Conservation (phyloP, 108 stramenopile species). For the Bacterosira constricta region DNA sequence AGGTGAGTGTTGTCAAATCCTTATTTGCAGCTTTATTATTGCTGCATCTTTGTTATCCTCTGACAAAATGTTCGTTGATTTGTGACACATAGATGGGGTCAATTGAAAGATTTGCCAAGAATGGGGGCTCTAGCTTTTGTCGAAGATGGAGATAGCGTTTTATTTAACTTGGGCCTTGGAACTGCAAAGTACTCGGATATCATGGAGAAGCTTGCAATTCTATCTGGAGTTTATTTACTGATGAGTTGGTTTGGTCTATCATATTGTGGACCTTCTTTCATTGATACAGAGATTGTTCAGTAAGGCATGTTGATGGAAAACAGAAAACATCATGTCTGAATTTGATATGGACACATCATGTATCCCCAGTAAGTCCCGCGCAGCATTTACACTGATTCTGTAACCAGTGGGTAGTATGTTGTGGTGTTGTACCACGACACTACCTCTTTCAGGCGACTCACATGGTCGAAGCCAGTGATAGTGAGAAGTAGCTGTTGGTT, state of each 20-base stretch:
- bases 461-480: too few species aligned
- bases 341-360: not conserved
- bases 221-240: slow-evolving; percentile 53
- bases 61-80: not conserved
- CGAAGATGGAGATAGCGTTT: slow-evolving; percentile 80
- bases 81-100: slow-evolving; percentile 23
- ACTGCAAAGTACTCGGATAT: slow-evolving; percentile 49
- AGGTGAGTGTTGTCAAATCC: slow-evolving; percentile 11
- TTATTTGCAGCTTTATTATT: not conserved
- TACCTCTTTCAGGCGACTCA: too few species aligned
- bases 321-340: not conserved
- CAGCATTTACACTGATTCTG: too few species aligned
- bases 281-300: slow-evolving; percentile 5
- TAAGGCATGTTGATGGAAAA: not conserved
- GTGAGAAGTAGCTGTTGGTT: too few species aligned
- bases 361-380: too few species aligned
- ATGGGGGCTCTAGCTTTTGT: slow-evolving; percentile 87
- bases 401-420: too few species aligned
- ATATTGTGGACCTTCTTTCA: slow-evolving; percentile 48
- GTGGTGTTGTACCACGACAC: too few species aligned
- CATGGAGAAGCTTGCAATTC: slow-evolving; percentile 57
- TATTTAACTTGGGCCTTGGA: slow-evolving; percentile 72
- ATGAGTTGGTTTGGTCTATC: slow-evolving; percentile 66
- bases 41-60: not conserved
- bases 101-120: slow-evolving; percentile 63